These are phyloP conservation scores for Cutaneotrichosporon cavernicola DNA, from an alignment of 1,284 basidiomycete species.

Conservation along the genomic window DNA sequence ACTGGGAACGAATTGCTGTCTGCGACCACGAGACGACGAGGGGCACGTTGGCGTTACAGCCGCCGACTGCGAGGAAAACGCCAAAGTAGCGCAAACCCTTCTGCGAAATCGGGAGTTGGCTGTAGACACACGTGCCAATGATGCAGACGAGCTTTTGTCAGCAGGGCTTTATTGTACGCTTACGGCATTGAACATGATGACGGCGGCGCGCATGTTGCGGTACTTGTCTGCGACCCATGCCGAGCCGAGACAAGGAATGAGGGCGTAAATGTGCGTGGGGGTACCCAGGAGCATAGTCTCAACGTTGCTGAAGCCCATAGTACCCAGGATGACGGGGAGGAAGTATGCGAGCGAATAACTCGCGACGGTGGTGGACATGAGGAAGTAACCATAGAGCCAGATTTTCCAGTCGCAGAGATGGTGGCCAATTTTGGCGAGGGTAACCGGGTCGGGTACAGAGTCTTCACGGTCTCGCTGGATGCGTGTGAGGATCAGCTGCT, in stretches of 20 bases:
- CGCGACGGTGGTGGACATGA: conserved; percentile 35
- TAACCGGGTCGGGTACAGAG: conserved; percentile 50
- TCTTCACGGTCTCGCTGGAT: conserved; percentile 40
- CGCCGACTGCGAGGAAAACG: conserved; percentile 41
- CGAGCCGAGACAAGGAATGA: conserved; percentile 44
- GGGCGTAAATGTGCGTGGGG: conserved; percentile 49
- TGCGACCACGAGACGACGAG: conserved; percentile 46
- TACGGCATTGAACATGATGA: conserved; percentile 19
- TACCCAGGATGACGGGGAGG: conserved; percentile 53
- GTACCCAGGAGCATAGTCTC: conserved; percentile 47
- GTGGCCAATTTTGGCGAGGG: conserved; percentile 40
- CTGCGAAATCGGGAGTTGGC: conserved; percentile 11
- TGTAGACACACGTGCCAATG: conserved; percentile 21
- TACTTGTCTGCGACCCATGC: conserved; percentile 50
- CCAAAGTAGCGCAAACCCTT: conserved; percentile 21
- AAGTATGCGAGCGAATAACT: conserved; percentile 45
- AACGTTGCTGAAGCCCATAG: conserved; percentile 47
- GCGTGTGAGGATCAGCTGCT: conserved; percentile 16
- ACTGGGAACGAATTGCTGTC: conserved; percentile 54
- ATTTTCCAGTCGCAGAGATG: conserved; percentile 52
- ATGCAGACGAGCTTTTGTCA: conserved; percentile 8
- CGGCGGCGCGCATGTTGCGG: conserved; percentile 8
- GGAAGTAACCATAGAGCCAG: conserved; percentile 54
- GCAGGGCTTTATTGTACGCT: not conserved
- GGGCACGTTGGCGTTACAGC: conserved; percentile 41